Evolutionary conservation across 495 filamentous ascomycete genomes (phyloP).

Genomic region (Stereocaulon alpinum): DNA sequence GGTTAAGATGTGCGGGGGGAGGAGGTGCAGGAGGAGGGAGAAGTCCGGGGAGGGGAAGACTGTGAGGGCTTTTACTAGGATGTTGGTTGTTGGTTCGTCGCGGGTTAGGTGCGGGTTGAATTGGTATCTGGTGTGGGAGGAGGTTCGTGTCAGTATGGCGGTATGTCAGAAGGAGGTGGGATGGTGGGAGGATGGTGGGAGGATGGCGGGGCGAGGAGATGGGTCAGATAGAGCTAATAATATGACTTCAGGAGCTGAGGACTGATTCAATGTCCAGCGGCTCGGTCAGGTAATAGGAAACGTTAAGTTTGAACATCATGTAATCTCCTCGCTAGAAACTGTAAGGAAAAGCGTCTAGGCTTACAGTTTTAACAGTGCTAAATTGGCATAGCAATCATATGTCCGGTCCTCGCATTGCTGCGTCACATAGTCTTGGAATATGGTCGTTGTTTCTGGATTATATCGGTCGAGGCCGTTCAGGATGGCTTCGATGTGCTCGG

Average conservation of each 20-base stretch:
- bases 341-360: slow-evolving; percentile 29
- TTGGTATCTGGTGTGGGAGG: slow-evolving; percentile 63
- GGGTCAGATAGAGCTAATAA: slow-evolving; percentile 59
- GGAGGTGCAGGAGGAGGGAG: slow-evolving; percentile 83
- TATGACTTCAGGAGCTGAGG: slow-evolving; percentile 37
- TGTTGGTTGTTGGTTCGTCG: slow-evolving; percentile 93
- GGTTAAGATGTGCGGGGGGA: slow-evolving; percentile 64
- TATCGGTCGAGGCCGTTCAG: slow-evolving; percentile 94
- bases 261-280: slow-evolving; percentile 34
- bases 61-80: slow-evolving; percentile 95
- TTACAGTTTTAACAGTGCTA: slow-evolving; percentile 95
- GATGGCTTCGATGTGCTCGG: slow-evolving; percentile 81
- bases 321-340: background rate
- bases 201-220: background rate
- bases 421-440: slow-evolving; percentile 90
- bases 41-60: slow-evolving; percentile 97
- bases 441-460: slow-evolving; percentile 89
- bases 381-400: slow-evolving; percentile 91
- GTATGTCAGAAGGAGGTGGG: too few species aligned
- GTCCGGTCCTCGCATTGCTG: slow-evolving; percentile 92
- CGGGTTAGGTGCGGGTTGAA: slow-evolving; percentile 98
- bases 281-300: slow-evolving; percentile 97
- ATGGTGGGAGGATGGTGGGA: background rate
- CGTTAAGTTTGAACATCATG: slow-evolving; percentile 66
- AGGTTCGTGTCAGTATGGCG: background rate